Conservation (phyloP, 2,329 filamentous ascomycete species). For the Exophiala spinifera region DNA sequence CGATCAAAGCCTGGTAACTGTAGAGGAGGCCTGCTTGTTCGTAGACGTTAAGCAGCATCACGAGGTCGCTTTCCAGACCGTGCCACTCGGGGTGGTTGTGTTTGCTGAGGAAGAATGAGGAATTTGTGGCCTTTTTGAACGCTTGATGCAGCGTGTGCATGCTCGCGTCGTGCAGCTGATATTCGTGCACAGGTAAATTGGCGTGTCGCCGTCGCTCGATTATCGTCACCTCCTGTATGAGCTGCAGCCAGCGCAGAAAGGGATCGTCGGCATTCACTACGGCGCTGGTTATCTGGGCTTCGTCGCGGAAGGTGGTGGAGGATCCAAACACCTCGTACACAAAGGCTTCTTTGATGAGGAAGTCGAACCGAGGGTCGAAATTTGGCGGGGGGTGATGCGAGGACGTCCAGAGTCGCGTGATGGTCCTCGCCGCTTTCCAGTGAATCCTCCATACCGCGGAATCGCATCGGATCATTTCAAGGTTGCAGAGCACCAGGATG, state of each 20-base stretch:
- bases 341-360: slow-evolving; percentile 32
- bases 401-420: slow-evolving; percentile 25
- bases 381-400: background rate
- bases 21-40: slow-evolving; percentile 32
- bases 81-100: slow-evolving; percentile 21
- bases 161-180: background rate
- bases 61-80: slow-evolving; percentile 22
- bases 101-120: slow-evolving; percentile 22
- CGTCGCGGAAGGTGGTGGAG: slow-evolving; percentile 29
- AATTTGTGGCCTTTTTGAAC: slow-evolving; percentile 22
- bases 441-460: slow-evolving; percentile 29
- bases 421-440: slow-evolving; percentile 29
- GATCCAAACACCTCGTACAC: slow-evolving; percentile 31
- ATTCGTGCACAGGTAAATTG: background rate
- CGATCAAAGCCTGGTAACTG: slow-evolving; percentile 26
- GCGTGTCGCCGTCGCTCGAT: slow-evolving; percentile 22
- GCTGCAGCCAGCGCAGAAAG: slow-evolving; percentile 30
- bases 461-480: slow-evolving; percentile 29
- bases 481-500: slow-evolving; percentile 30
- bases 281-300: slow-evolving; percentile 17
- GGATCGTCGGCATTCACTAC: slow-evolving; percentile 21
- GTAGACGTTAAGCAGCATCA: slow-evolving; percentile 29
- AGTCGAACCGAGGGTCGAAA: slow-evolving; percentile 19
- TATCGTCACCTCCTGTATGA: slow-evolving; percentile 30
- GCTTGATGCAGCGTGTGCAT: slow-evolving; percentile 5